Conservation (phyloP, 2,329 filamentous ascomycete species). For the Fusarium heterosporum region DNA sequence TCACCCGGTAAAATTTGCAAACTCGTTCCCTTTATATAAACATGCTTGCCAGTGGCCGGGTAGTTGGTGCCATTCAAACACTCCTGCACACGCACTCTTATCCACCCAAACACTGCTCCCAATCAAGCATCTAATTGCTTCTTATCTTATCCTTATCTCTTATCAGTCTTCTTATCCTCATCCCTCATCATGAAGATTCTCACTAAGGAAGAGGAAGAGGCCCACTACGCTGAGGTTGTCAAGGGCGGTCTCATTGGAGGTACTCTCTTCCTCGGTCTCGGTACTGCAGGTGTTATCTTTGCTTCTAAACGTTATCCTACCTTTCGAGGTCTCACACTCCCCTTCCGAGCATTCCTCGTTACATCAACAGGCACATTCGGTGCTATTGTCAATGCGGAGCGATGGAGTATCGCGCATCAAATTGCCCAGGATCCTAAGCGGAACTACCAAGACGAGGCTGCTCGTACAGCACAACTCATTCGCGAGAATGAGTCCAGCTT, state of each 20-base stretch:
- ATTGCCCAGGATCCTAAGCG: constrained; percentile 73
- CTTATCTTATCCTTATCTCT: constrained; percentile 4
- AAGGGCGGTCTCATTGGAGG: constrained; percentile 83
- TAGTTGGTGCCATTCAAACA: neutral
- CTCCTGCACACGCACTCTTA: constrained; percentile 1
- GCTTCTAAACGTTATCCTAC: constrained; percentile 78
- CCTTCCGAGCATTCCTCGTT: constrained; percentile 90
- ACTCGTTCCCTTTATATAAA: constrained; percentile 21
- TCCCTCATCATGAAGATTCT: constrained; percentile 85
- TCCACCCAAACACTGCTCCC: neutral
- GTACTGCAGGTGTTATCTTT: constrained; percentile 72
- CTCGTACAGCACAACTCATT: constrained; percentile 66
- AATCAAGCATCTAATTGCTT: neutral
- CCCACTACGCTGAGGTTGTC: constrained; percentile 84
- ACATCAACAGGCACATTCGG: constrained; percentile 84
- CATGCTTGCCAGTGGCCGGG: constrained; percentile 6
- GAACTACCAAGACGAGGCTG: constrained; percentile 72
- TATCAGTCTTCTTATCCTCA: neutral
- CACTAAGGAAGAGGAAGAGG: constrained; percentile 90
- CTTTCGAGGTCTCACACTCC: constrained; percentile 85
- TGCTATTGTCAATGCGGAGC: constrained; percentile 89
- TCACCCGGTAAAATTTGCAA: constrained; percentile 20
- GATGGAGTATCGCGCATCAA: constrained; percentile 73
- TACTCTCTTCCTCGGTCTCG: constrained; percentile 72
- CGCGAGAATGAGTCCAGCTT: constrained; percentile 66